These are phyloP conservation scores for Nakazawaea molendinolei DNA, from an alignment of 805 yeast species.

Conservation along the genomic window DNA sequence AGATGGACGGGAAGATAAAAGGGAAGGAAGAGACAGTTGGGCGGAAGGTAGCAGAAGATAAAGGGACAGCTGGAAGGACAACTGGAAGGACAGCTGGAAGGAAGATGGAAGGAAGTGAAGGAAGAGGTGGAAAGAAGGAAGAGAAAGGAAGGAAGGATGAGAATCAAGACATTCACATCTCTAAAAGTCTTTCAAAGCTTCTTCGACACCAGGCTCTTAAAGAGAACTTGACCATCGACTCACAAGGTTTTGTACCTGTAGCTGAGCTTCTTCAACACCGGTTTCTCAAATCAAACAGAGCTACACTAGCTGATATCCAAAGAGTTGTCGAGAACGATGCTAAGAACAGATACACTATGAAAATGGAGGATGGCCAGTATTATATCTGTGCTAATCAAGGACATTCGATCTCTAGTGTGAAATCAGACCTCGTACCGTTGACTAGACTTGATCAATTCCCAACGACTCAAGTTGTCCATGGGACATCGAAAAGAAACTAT, in stretches of 20 bases:
- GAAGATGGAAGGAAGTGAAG: no score
- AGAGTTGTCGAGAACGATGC: slow-evolving; percentile 58
- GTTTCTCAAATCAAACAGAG: slow-evolving; percentile 47
- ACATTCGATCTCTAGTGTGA: slow-evolving; percentile 55
- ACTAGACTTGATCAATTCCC: slow-evolving; percentile 39
- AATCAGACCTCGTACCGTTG: slow-evolving; percentile 34
- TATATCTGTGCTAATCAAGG: slow-evolving; percentile 90
- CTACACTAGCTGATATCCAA: slow-evolving; percentile 51
- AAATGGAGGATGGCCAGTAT: slow-evolving; percentile 22
- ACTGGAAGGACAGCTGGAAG: no score
- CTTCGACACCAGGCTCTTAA: slow-evolving; percentile 81
- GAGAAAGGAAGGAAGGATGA: no score
- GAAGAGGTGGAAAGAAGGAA: no score
- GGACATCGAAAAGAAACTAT: slow-evolving; percentile 54
- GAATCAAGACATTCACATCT: slow-evolving; percentile 50
- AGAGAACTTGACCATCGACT: slow-evolving; percentile 59
- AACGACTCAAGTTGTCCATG: slow-evolving; percentile 55
- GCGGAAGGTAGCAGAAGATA: no score
- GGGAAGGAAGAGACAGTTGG: no score
- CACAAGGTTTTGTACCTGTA: slow-evolving; percentile 59
- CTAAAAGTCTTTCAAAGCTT: slow-evolving; percentile 69
- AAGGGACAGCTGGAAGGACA: no score
- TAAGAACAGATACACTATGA: slow-evolving; percentile 64
- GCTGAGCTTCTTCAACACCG: slow-evolving; percentile 47
- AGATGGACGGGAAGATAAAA: no score